Base-by-base conservation (phyloP, 306 rosid species). In the Datisca glomerata region DNA sequence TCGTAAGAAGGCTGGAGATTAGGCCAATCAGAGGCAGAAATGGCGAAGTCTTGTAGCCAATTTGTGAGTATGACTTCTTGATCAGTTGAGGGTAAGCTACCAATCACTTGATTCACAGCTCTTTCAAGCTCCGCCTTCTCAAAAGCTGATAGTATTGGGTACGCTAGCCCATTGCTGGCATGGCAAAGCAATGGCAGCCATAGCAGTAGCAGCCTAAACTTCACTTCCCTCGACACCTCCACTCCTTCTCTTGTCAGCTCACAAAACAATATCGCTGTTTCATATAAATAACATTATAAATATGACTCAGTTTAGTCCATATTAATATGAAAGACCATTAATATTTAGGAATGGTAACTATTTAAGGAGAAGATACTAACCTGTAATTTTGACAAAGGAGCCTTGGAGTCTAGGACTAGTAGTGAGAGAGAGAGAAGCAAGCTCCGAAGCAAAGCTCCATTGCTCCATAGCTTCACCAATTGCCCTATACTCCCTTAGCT, bases 11-110 rank as follows among this genome's bases (percentile, higher is more conserved):
- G 17, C 50, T 61, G 69, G 18, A 60, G 69, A 51, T 67, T 67
- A 4, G 74, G 74, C 68, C 65, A 60, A 28, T 67, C 65, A 0
- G 68, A 67, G n/a, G 42, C 40, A 3, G 74, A 61, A 1, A 61
- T 33, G n/a, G 73, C 17, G 29, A 55, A 67, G 29, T 67, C 60
- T 15, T 56, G 55, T 4, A 49, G 33, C 55, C 55, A 49, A 8
- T 49, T 32, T 2, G 32, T 34, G 8, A 49, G 15, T 11, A 49
- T 8, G 4, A 32, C 21, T 21, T 49, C 55, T 24, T 49, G 55
- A 5, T 34, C 43, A 3, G 21, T 20, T 1, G 43, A 19, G 7
- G 55, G 25, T 8, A 34, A 14, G 21, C 31, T 49, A 4, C 43
- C 55, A 13, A 49, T 21, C 10, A 21, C 18, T 1, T 34, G 43